Evolutionary conservation across 305 asterid species (phyloP), one percentile per base, ranked within the genome.

Genomic region (Fraxinus velutina): DNA sequence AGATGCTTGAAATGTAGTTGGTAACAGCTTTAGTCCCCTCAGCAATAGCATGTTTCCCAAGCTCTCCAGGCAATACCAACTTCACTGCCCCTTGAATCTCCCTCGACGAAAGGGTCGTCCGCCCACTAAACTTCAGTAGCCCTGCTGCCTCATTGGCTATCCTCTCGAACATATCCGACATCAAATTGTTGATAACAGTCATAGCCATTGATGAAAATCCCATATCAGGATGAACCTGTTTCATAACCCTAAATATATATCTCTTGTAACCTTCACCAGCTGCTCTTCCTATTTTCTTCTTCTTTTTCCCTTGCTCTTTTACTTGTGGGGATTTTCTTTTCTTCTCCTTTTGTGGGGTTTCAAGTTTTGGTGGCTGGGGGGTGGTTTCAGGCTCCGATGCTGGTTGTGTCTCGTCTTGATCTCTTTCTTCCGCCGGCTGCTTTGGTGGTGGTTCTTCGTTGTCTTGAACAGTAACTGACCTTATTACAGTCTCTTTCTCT

Each of bases 11-110:
- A 4, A 85, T 62, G 70, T 95, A 93, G 55, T 72, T 86, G 2
- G 80, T 81, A 3, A 95, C 90, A 1, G 99, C 97, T 78, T 95
- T 95, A 0, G 90, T 76, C 0, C 97, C 98, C 86, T 93, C 95
- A 0, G 93, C 93, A 39, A 92, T 81, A 4, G 99, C 98, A 76
- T 95, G 97, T 81, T 86, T 90, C 68, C 94, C 97, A 24, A 95
- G 82, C 72, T 95, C 98, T 55, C 98, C 99, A 0, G 97, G 98
- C 79, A 95, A 75, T 64, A 93, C 93, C 80, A 93, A 85, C 90
- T 92, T 95, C 66, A 93, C 98, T 29, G 97, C 99, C 77, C 86
- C 95, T 70, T 93, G 96, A 22, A 95, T 78, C 86, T 95, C 99
- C 85, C 93, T 66, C 4, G 96, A 85, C 73, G 98, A 84, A 81